phyloP scores from a whole-genome alignment of 371 early-diverging fungal genomes.

The Circinella umbellata region DNA sequence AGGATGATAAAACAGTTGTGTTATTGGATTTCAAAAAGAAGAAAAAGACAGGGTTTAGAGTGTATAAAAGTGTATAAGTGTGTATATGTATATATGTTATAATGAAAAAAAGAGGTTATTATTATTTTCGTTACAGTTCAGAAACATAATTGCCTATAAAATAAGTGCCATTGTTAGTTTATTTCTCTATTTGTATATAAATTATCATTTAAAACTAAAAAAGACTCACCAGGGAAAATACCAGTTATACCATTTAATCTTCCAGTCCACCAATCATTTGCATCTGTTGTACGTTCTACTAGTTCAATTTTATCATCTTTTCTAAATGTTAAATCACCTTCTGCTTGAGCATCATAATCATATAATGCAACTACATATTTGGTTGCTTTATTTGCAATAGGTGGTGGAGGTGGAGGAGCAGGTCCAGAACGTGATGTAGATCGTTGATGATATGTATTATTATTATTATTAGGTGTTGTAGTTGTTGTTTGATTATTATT shows the following conservation, averaged over 20 bases:
- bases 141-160: slow-evolving; percentile 33
- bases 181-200: no score
- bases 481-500: no score
- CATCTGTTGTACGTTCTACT: slow-evolving; percentile 56
- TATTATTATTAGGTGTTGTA: neutral
- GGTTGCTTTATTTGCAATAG: slow-evolving; percentile 12
- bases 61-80: no score
- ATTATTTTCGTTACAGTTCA: slow-evolving; percentile 20
- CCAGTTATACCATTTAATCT: slow-evolving; percentile 58
- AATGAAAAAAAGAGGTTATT: neutral
- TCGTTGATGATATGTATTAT: slow-evolving; percentile 10
- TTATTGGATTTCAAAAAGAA: neutral
- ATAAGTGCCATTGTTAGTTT: no score
- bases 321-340: slow-evolving; percentile 69
- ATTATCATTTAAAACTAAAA: no score
- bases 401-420: slow-evolving; percentile 25
- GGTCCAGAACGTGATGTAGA: slow-evolving; percentile 15
- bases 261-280: slow-evolving; percentile 83
- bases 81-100: no score
- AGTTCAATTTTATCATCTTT: slow-evolving; percentile 73
- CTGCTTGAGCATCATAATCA: slow-evolving; percentile 72
- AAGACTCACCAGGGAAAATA: slow-evolving; percentile 78
- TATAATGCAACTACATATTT: slow-evolving; percentile 65
- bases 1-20: no score
- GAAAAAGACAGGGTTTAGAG: neutral